A percentile compares a stretch with the other conserved stretches of the same genome.
Evolutionary conservation across 202 grass and related monocot genomes (phyloP).

Genomic region (Dendrocalamus latiflorus): DNA sequence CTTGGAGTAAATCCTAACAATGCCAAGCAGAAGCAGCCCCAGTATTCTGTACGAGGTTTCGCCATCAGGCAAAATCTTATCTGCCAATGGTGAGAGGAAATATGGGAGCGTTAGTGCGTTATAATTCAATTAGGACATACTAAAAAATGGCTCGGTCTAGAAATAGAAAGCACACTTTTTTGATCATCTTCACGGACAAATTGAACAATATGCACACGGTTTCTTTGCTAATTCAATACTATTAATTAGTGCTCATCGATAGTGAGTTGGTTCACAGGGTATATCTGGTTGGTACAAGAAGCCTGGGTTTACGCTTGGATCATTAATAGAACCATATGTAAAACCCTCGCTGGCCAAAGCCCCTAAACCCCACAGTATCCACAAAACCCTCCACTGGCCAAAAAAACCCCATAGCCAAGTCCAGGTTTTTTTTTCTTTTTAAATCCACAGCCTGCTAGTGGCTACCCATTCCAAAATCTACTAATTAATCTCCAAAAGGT

Average conservation of each 20-base stretch:
- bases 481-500: background rate
- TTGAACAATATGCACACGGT: background rate
- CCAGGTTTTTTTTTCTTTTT: background rate
- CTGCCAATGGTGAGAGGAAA: constrained; percentile 41
- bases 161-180: background rate
- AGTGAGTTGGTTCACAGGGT: background rate
- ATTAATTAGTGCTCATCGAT: background rate
- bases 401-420: background rate
- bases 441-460: background rate
- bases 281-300: too few relatives aligned
- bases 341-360: too few relatives aligned
- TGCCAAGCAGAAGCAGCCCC: constrained; percentile 66
- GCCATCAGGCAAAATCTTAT: constrained; percentile 48
- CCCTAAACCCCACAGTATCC: too few relatives aligned
- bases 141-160: background rate
- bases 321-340: too few relatives aligned
- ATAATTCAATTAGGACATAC: background rate
- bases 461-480: background rate
- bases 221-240: background rate
- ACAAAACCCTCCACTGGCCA: background rate
- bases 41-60: constrained; percentile 44
- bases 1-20: constrained; percentile 80
- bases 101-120: background rate
- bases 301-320: too few relatives aligned
- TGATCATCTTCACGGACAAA: background rate